Conservation (phyloP, 768 basidiomycete genomes). For the Russula earlei region DNA sequence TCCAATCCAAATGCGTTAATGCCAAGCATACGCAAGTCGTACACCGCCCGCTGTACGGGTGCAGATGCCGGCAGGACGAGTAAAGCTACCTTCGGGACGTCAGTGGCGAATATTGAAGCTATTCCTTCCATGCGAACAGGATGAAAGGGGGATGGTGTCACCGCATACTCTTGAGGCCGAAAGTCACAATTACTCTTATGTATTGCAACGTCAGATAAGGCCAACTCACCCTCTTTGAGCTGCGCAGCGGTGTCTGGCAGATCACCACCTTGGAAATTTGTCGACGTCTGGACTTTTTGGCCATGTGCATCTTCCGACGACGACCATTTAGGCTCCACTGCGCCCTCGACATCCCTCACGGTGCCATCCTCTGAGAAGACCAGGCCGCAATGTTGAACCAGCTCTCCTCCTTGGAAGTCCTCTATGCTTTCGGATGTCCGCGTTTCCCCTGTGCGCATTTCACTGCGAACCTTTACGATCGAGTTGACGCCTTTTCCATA, state of each 20-base stretch:
- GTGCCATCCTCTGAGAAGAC: slow-evolving; percentile 46
- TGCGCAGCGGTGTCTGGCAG: slow-evolving; percentile 8
- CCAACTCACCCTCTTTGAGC: slow-evolving; percentile 7
- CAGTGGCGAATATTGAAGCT: slow-evolving; percentile 60
- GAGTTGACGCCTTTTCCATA: slow-evolving; percentile 25
- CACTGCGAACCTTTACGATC: slow-evolving; percentile 21
- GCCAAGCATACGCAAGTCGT: slow-evolving; percentile 55
- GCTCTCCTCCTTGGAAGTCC: not conserved
- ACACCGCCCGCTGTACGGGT: slow-evolving; percentile 51
- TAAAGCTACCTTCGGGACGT: slow-evolving; percentile 58
- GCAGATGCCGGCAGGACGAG: slow-evolving; percentile 58
- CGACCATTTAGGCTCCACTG: slow-evolving; percentile 25
- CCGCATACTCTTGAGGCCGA: slow-evolving; percentile 33
- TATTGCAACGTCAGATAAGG: not conserved
- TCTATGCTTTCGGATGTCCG: not conserved
- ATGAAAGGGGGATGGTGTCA: slow-evolving; percentile 44
- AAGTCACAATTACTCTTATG: not conserved
- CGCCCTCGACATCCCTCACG: slow-evolving; percentile 47
- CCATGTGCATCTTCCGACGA: slow-evolving; percentile 21
- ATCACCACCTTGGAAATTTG: not conserved
- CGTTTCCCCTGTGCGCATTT: not conserved
- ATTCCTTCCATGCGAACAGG: slow-evolving; percentile 54
- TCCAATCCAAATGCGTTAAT: slow-evolving; percentile 58
- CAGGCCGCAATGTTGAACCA: slow-evolving; percentile 45
- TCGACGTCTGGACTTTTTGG: slow-evolving; percentile 7